Base-by-base conservation (phyloP, 306 rosid species). In the Pyrus pyrifolia region DNA sequence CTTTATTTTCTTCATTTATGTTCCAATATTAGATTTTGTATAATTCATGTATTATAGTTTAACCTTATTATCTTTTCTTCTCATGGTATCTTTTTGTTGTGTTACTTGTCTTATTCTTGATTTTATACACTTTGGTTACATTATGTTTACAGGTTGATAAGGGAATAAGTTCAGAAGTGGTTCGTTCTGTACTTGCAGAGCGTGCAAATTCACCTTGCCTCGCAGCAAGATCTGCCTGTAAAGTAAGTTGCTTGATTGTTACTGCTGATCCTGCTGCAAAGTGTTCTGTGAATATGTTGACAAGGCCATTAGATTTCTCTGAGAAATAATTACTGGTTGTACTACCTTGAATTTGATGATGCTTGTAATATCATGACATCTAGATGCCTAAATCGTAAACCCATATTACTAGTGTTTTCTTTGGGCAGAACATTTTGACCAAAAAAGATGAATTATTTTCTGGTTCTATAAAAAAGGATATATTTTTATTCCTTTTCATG, bases 161-260 rank as follows among this genome's bases (percentile, higher is more conserved):
- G 91, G 97, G 88, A 72, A 85, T 88, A 75, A 89, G 69, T 79
- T 65, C 90, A 78, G 98, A 91, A 86, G 80, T 94, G 53, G 97
- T 94, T 71, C 96, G 89, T 73, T 89, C 98, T 12, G 73, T 91
- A 66, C 97, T 90, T 64, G 79, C 80, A 30, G 97, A 94, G 83
- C 88, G 96, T 61, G 93, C 97, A 61, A 90, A 89, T 63, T 84
- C 79, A 53, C 98, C 94, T 35, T 82, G 86, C 78, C 91, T 94
- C 21, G 96, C 96, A 21, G 94, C 95, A 49, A 90, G 86, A 79
- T 87, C 98, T 67, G 97, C 96, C 76, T 71, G 79, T 71, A 89
- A 87, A 81, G 98, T 94, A 85, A 80, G 83, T 61, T 22, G 53
- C 80, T 60, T 78, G 8, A 15, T 59, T 21, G 15, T 66, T 8